A percentile compares a stretch with the other conserved stretches of the same genome.
phyloP scores from a whole-genome alignment of 257 asterid species.

The Solanum tarijense region DNA sequence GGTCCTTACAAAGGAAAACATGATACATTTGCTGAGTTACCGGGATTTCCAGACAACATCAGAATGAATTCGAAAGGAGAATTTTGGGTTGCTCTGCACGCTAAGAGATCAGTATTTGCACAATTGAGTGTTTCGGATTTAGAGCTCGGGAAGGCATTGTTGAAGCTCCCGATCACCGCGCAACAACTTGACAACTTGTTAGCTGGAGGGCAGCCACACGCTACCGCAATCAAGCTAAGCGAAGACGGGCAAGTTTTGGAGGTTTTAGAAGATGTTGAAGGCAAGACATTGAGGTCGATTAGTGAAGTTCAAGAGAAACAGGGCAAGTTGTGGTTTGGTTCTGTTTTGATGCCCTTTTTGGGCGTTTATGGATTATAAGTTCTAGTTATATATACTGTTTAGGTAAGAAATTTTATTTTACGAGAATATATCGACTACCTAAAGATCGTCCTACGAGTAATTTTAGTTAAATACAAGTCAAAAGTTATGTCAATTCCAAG shows the following conservation, averaged over 20 bases:
- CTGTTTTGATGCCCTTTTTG: constrained; percentile 40
- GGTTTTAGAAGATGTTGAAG: constrained; percentile 50
- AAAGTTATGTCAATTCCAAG: neutral
- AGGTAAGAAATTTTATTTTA: neutral
- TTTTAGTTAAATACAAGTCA: neutral
- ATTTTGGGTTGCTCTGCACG: constrained; percentile 61
- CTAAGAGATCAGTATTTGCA: constrained; percentile 20
- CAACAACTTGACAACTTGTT: constrained; percentile 38
- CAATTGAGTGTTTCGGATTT: constrained; percentile 18
- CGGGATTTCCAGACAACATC: constrained; percentile 60
- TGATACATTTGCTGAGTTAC: constrained; percentile 31
- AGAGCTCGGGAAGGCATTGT: constrained; percentile 21
- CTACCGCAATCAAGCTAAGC: constrained; percentile 48
- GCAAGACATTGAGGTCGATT: constrained; percentile 38
- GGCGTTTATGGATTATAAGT: constrained; percentile 23
- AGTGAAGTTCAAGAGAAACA: constrained; percentile 61
- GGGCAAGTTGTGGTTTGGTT: constrained; percentile 54
- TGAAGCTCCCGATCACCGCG: constrained; percentile 34
- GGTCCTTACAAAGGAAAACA: constrained; percentile 38
- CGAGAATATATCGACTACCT: neutral
- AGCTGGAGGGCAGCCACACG: constrained; percentile 50
- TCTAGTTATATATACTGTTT: neutral
- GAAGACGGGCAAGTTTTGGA: constrained; percentile 35
- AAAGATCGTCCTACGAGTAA: neutral
- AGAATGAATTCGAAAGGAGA: constrained; percentile 44